These are phyloP conservation scores for Ustilago esculenta DNA, from an alignment of 1,284 basidiomycete species.

Conservation along the genomic window DNA sequence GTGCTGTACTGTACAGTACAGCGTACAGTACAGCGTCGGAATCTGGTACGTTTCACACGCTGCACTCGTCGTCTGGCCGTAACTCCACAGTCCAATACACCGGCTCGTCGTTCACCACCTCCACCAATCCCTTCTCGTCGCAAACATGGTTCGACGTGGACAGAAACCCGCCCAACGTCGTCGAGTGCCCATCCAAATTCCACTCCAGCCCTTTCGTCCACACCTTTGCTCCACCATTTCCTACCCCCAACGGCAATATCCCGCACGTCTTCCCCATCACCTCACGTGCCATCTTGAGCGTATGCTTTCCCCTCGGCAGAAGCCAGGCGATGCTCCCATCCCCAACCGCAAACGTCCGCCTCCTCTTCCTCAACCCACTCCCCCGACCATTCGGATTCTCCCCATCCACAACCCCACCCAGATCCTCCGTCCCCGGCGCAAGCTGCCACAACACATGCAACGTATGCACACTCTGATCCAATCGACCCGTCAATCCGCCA, in stretches of 20 bases:
- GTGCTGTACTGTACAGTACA: too few relatives aligned
- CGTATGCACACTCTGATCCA: constrained; percentile 94
- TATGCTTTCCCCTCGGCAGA: constrained; percentile 80
- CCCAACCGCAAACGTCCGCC: constrained; percentile 79
- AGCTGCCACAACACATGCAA: constrained; percentile 86
- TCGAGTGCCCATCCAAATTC: constrained; percentile 73
- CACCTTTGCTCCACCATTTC: constrained; percentile 74
- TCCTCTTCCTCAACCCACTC: constrained; percentile 69
- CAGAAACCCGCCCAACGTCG: constrained; percentile 68
- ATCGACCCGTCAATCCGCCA: constrained; percentile 86
- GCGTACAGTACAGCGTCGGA: too few relatives aligned
- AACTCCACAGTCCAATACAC: constrained; percentile 88
- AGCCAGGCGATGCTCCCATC: constrained; percentile 91
- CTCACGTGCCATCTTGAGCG: constrained; percentile 77
- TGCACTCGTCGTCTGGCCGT: constrained; percentile 30
- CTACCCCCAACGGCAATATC: constrained; percentile 81
- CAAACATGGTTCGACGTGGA: constrained; percentile 90
- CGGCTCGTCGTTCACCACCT: constrained; percentile 79
- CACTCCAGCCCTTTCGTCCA: constrained; percentile 86
- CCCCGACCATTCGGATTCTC: constrained; percentile 13
- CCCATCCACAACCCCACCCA: constrained; percentile 46
- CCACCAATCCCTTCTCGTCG: constrained; percentile 71
- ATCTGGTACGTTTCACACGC: too few relatives aligned
- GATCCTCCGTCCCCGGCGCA: constrained; percentile 67
- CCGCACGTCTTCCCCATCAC: constrained; percentile 89